Evolutionary conservation across 2,329 filamentous ascomycete species (phyloP).

Genomic region (Aspergillus sp.): DNA sequence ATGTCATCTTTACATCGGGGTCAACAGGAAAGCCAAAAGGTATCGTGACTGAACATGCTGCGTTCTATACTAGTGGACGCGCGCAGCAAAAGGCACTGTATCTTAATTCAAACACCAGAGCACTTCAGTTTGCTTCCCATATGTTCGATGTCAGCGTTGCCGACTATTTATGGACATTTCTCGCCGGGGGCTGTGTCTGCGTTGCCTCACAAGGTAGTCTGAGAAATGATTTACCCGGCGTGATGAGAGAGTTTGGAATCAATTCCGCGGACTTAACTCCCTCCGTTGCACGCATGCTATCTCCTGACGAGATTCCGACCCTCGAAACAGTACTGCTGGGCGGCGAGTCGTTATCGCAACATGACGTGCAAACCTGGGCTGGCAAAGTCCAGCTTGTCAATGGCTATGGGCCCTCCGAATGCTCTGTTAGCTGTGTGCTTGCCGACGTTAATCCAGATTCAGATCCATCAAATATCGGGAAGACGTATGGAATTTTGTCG

Average conservation of each 20-base stretch:
- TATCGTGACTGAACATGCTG: constrained; percentile 13
- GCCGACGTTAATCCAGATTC: constrained; percentile 29
- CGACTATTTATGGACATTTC: constrained; percentile 37
- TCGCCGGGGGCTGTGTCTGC: constrained; percentile 44
- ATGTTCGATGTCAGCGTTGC: constrained; percentile 39
- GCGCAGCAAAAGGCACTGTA: neutral
- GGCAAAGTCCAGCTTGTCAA: neutral
- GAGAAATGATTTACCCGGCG: constrained; percentile 34
- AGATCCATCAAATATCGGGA: constrained; percentile 15
- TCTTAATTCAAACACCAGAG: constrained; percentile 8
- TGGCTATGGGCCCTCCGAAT: neutral
- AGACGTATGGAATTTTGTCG: constrained; percentile 20
- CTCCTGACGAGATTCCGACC: neutral
- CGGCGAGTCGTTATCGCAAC: neutral
- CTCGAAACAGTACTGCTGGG: neutral
- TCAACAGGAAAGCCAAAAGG: constrained; percentile 22
- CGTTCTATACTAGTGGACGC: neutral
- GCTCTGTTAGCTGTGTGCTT: neutral
- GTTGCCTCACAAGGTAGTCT: constrained; percentile 43
- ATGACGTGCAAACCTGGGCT: neutral
- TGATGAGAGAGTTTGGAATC: constrained; percentile 17
- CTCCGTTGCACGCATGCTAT: constrained; percentile 35
- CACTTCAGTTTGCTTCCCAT: constrained; percentile 39
- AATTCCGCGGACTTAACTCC: constrained; percentile 57
- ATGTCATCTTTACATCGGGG: constrained; percentile 21